phyloP scores from a whole-genome alignment of 306 rosid species.

The Cicer cuneatum region DNA sequence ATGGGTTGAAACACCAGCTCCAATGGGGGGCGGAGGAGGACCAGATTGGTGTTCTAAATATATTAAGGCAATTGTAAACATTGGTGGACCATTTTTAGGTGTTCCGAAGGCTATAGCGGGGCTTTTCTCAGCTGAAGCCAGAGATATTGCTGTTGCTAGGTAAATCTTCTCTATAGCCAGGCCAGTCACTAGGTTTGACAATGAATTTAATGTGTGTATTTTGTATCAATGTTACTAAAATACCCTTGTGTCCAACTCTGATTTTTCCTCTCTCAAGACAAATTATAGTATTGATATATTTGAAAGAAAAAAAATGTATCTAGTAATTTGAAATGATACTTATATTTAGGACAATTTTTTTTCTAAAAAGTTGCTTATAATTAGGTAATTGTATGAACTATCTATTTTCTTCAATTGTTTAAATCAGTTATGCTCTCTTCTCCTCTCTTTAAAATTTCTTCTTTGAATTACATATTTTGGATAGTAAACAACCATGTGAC shows the following conservation, averaged over 20 bases:
- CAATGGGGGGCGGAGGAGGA: constrained; percentile 93
- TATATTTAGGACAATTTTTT: too few relatives aligned
- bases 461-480: constrained; percentile 23
- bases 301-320: too few relatives aligned
- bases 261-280: constrained; percentile 4
- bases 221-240: too few relatives aligned
- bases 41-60: constrained; percentile 84
- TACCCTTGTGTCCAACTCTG: too few relatives aligned
- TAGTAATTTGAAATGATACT: too few relatives aligned
- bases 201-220: constrained; percentile 21
- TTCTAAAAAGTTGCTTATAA: too few relatives aligned
- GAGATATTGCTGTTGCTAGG: constrained; percentile 88
- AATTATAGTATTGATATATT: too few relatives aligned
- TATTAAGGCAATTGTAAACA: constrained; percentile 78
- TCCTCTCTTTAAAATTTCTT: neutral
- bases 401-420: constrained; percentile 2
- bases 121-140: constrained; percentile 88
- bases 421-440: constrained; percentile 11
- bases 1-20: constrained; percentile 93
- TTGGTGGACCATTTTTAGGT: constrained; percentile 89
- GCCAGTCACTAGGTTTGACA: neutral
- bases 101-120: constrained; percentile 87
- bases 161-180: constrained; percentile 28
- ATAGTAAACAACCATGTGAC: constrained; percentile 11
- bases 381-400: neutral